Evolutionary conservation across 2,329 filamentous ascomycete species (phyloP), one percentile per base, ranked within the genome.

Genomic region (Aspergillus uvarum): DNA sequence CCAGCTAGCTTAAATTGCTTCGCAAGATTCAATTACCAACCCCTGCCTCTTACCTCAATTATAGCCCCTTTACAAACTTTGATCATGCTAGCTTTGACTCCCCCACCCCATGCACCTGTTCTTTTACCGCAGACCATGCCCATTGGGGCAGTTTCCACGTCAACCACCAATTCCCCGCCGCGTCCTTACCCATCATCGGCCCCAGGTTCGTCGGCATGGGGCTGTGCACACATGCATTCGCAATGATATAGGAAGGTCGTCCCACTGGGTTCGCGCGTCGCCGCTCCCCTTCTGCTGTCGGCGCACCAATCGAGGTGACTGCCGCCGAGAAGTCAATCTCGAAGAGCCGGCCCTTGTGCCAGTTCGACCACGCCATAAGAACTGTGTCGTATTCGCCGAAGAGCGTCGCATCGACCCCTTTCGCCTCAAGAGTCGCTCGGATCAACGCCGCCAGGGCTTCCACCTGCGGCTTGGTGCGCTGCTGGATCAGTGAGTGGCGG

Each of bases 341-440:
- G 48, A 73, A 75, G 22, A 81, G 66, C 42, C 72, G 67, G 7
- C 68, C 75, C 48, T 73, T 73, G 5, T 72, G 67, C 76, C 77
- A 79, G 61, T 81, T 81, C 8, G 70, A 76, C 38, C 76, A 70
- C 2, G 65, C 58, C n/a, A 81, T 56, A 7, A 80, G 66, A 8
- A 72, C 35, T 19, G 67, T 67, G 44, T 68, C 65, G 0, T 72
- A 38, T 16, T 74, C 69, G 4, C 78, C 75, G 38, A 70, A 76
- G 1, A 74, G 42, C 2, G 73, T 44, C 5, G 38, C 38, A 16
- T 44, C 38, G 8, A 44, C 16, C 7, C 38, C 38, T 5, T 44
- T 16, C 38, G 38, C n/a, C n/a, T 44, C 38, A 4, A 14, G 19
- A 3, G 38, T 8, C 38, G 4, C 14, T 67, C 2, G 73, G 65